Evolutionary conservation across 164 flowering plant species (phyloP).

Genomic region (Brasenia schreberi): DNA sequence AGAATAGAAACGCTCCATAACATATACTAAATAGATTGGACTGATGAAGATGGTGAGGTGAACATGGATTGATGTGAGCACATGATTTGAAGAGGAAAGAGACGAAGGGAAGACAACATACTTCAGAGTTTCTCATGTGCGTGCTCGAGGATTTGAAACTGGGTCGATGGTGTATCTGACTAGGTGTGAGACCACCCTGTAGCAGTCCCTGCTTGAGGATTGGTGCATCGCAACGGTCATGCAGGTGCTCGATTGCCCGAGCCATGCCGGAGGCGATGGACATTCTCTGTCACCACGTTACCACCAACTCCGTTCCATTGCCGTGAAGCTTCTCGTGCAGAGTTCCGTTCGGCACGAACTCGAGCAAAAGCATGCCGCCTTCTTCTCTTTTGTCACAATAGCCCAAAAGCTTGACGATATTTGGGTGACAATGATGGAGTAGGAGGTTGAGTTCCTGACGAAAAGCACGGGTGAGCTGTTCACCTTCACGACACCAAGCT

Average conservation of each 20-base stretch:
- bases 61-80: no score
- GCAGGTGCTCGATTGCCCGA: slow-evolving; percentile 47
- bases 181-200: no score
- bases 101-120: no score
- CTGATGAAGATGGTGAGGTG: no score
- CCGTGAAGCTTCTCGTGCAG: slow-evolving; percentile 51
- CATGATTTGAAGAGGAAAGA: no score
- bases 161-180: no score
- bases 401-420: slow-evolving; percentile 60
- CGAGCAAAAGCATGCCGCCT: slow-evolving; percentile 42
- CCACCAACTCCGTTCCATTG: neutral
- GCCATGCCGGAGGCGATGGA: slow-evolving; percentile 54
- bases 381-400: slow-evolving; percentile 45
- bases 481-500: slow-evolving; percentile 50
- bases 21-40: no score
- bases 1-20: no score
- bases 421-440: slow-evolving; percentile 26
- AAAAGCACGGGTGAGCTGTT: slow-evolving; percentile 30
- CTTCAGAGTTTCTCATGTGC: no score
- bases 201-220: no score
- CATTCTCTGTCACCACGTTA: slow-evolving; percentile 50
- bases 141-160: no score
- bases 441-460: slow-evolving; percentile 51
- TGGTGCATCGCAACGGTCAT: slow-evolving; percentile 36
- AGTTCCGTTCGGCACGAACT: slow-evolving; percentile 43